Evolutionary conservation across 2,329 filamentous ascomycete genomes (phyloP).

Genomic region (Colletotrichum phormii): DNA sequence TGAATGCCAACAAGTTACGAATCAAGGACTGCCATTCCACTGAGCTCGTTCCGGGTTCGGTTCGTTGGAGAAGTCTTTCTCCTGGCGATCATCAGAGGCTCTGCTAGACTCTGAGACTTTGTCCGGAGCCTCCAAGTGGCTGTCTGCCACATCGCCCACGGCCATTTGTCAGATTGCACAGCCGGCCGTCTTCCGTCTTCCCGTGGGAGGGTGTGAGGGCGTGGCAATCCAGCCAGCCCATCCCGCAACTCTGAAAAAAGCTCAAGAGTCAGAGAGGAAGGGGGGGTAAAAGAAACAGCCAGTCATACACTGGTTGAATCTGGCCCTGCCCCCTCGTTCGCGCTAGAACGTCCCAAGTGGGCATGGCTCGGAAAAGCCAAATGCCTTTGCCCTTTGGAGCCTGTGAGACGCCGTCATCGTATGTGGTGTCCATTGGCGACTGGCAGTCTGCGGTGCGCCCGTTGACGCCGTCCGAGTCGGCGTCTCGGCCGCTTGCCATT

Average conservation of each 20-base stretch:
- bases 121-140: constrained; percentile 7
- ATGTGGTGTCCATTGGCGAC: constrained; percentile 3
- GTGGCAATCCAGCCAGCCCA: constrained; percentile 4
- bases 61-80: not conserved
- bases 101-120: constrained; percentile 14
- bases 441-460: constrained; percentile 26
- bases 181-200: constrained; percentile 1
- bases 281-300: not conserved
- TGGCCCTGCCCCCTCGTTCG: not conserved
- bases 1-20: not conserved
- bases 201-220: not conserved
- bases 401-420: constrained; percentile 32
- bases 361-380: constrained; percentile 21
- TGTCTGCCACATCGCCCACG: constrained; percentile 6
- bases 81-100: constrained; percentile 34
- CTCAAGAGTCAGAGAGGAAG: not conserved
- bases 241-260: not conserved
- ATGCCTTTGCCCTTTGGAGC: not conserved
- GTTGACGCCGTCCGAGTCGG: constrained; percentile 31
- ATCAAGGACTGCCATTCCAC: constrained; percentile 10
- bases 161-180: constrained; percentile 8
- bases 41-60: constrained; percentile 17
- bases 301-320: constrained; percentile 13
- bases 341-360: constrained; percentile 20
- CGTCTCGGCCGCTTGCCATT: constrained; percentile 16